These are phyloP conservation scores for Paraconiothyrium sp. DNA, from an alignment of 2,329 filamentous ascomycete species.

Conservation along the genomic window DNA sequence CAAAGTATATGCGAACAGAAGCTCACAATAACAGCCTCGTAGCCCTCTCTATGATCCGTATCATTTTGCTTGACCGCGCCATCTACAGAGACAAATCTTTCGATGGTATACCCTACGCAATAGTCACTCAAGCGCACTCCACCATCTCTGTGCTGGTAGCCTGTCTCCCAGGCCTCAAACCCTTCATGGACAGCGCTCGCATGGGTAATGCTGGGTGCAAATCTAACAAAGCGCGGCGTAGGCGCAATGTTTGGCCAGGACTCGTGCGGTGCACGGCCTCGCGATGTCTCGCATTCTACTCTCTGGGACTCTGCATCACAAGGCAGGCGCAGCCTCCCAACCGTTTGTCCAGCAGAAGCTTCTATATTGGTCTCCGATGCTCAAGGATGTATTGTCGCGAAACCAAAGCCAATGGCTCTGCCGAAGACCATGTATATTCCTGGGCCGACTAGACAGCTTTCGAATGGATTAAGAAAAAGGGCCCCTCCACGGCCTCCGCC, in stretches of 20 bases:
- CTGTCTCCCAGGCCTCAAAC: constrained; percentile 33
- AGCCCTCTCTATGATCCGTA: constrained; percentile 30
- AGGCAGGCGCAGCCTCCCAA: background rate
- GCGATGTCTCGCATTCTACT: constrained; percentile 11
- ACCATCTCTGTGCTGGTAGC: constrained; percentile 34
- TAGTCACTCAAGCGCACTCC: constrained; percentile 35
- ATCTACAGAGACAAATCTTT: constrained; percentile 27
- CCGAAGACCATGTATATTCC: constrained; percentile 1
- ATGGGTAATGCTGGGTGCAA: constrained; percentile 18
- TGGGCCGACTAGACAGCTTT: background rate
- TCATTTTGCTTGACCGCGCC: constrained; percentile 30
- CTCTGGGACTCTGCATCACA: background rate
- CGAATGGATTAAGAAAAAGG: background rate
- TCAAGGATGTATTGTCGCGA: background rate
- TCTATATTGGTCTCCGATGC: background rate
- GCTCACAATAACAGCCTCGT: constrained; percentile 30
- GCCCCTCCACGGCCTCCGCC: constrained; percentile 14
- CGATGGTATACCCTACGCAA: constrained; percentile 32
- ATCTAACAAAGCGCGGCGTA: constrained; percentile 27
- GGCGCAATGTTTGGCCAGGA: constrained; percentile 34
- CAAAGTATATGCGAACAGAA: background rate
- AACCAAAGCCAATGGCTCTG: background rate
- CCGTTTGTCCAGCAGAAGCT: background rate
- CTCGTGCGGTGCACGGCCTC: constrained; percentile 21
- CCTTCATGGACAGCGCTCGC: constrained; percentile 24